A percentile compares a stretch with the other conserved stretches of the same genome.
These are phyloP conservation scores for Saccharomycopsis fodiens DNA, from an alignment of 805 yeast genomes.

Conservation along the genomic window DNA sequence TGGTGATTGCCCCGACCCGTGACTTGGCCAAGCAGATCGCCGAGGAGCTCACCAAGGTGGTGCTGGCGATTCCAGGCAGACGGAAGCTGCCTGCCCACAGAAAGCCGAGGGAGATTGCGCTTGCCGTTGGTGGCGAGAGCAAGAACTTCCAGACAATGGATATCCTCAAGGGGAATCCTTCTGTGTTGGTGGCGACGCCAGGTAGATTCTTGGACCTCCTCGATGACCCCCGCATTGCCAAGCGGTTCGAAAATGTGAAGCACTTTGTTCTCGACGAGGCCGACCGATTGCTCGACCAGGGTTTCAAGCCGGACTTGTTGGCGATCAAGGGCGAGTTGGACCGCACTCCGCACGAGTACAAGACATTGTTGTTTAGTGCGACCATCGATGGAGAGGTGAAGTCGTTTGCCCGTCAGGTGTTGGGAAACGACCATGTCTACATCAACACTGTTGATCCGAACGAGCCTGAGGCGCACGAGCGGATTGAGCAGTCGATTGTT, in stretches of 20 bases:
- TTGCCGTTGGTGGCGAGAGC: slow-evolving; percentile 64
- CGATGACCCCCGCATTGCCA: slow-evolving; percentile 35
- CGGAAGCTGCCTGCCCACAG: neutral
- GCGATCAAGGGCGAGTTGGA: slow-evolving; percentile 46
- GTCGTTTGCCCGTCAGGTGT: slow-evolving; percentile 50
- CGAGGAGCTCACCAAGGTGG: slow-evolving; percentile 11
- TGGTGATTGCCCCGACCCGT: slow-evolving; percentile 83
- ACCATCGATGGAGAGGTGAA: slow-evolving; percentile 69
- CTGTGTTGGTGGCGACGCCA: slow-evolving; percentile 80
- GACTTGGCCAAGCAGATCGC: slow-evolving; percentile 53
- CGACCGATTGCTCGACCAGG: slow-evolving; percentile 75
- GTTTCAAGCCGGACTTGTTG: slow-evolving; percentile 62
- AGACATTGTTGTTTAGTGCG: slow-evolving; percentile 79
- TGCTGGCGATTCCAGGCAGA: neutral
- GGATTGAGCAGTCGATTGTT: slow-evolving; percentile 61
- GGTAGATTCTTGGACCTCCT: slow-evolving; percentile 71
- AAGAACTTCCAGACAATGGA: slow-evolving; percentile 31
- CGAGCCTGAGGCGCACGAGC: slow-evolving; percentile 74
- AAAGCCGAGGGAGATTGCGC: slow-evolving; percentile 31
- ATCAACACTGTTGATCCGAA: slow-evolving; percentile 69
- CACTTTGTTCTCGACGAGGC: slow-evolving; percentile 86
- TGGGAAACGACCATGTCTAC: slow-evolving; percentile 47
- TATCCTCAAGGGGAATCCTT: slow-evolving; percentile 31
- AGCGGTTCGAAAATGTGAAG: slow-evolving; percentile 38
- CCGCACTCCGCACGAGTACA: slow-evolving; percentile 33